Evolutionary conservation across 2,329 filamentous ascomycete species (phyloP).

Genomic region (Colletotrichum chlorophyti): DNA sequence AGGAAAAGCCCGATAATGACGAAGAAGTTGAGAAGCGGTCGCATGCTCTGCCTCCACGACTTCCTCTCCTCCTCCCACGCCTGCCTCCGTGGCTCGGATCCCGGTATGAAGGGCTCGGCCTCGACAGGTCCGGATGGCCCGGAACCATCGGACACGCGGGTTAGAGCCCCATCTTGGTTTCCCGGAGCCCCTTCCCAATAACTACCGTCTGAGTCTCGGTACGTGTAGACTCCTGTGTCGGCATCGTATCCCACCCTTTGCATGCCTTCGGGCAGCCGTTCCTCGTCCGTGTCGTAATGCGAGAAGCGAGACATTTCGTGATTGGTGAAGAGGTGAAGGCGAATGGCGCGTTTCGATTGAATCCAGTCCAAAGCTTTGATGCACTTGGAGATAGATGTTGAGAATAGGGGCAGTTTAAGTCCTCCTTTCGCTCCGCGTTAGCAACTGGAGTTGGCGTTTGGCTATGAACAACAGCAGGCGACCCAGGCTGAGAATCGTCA

Average conservation of each 20-base stretch:
- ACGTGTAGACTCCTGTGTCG: slow-evolving; percentile 60
- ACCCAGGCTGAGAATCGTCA: too few relatives aligned
- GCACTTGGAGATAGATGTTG: too few relatives aligned
- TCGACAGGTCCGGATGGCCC: slow-evolving; percentile 30
- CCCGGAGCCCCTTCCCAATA: slow-evolving; percentile 59
- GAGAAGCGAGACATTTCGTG: slow-evolving; percentile 48
- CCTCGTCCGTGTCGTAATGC: slow-evolving; percentile 53
- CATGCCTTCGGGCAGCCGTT: slow-evolving; percentile 63
- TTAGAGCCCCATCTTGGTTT: slow-evolving; percentile 54
- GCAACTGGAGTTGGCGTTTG: too few relatives aligned
- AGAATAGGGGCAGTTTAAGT: too few relatives aligned
- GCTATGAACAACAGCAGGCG: too few relatives aligned
- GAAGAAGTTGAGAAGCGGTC: slow-evolving; percentile 65
- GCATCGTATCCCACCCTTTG: slow-evolving; percentile 62
- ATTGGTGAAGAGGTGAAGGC: background rate
- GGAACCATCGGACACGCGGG: slow-evolving; percentile 44
- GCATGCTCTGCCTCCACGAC: slow-evolving; percentile 59
- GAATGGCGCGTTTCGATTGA: too few relatives aligned
- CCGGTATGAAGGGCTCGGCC: slow-evolving; percentile 40
- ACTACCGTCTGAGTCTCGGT: slow-evolving; percentile 54
- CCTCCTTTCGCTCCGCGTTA: too few relatives aligned
- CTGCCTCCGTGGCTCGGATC: background rate
- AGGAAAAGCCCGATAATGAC: slow-evolving; percentile 59
- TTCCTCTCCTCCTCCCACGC: slow-evolving; percentile 34
- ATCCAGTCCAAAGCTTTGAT: too few relatives aligned